phyloP scores from a whole-genome alignment of 2,329 filamentous ascomycete genomes.

The Nemania sp. region DNA sequence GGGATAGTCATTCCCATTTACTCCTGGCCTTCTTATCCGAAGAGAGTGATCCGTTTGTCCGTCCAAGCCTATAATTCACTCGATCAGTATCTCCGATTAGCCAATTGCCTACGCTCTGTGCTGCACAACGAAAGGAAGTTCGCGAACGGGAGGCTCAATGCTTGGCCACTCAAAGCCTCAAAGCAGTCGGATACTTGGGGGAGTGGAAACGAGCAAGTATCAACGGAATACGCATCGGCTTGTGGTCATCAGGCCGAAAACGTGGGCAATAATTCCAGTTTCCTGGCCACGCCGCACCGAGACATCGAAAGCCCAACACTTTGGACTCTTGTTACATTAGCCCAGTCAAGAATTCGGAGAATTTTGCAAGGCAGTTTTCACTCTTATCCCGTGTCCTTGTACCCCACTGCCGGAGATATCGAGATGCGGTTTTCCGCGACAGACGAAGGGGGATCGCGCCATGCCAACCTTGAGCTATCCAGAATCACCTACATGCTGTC shows the following conservation, averaged over 20 bases:
- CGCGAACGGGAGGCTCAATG: not conserved
- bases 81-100: constrained; percentile 29
- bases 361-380: constrained; percentile 23
- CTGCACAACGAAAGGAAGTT: constrained; percentile 16
- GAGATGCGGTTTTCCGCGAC: not conserved
- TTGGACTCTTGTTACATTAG: constrained; percentile 21
- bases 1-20: constrained; percentile 21
- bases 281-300: constrained; percentile 6
- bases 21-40: constrained; percentile 27
- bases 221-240: constrained; percentile 1
- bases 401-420: constrained; percentile 21
- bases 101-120: constrained; percentile 25
- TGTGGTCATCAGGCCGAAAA: constrained; percentile 12
- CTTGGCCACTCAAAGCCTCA: constrained; percentile 7
- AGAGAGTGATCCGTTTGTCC: constrained; percentile 22
- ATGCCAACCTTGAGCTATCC: constrained; percentile 23
- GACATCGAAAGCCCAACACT: constrained; percentile 22
- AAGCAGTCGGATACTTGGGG: not conserved
- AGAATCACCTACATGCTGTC: constrained; percentile 23
- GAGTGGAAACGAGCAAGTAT: not conserved
- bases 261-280: not conserved
- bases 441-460: not conserved
- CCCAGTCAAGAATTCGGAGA: constrained; percentile 21
- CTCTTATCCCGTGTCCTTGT: constrained; percentile 21
- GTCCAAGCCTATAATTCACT: constrained; percentile 27